Evolutionary conservation across 2,329 filamentous ascomycete genomes (phyloP).

Genomic region (Penicillium nordicum): DNA sequence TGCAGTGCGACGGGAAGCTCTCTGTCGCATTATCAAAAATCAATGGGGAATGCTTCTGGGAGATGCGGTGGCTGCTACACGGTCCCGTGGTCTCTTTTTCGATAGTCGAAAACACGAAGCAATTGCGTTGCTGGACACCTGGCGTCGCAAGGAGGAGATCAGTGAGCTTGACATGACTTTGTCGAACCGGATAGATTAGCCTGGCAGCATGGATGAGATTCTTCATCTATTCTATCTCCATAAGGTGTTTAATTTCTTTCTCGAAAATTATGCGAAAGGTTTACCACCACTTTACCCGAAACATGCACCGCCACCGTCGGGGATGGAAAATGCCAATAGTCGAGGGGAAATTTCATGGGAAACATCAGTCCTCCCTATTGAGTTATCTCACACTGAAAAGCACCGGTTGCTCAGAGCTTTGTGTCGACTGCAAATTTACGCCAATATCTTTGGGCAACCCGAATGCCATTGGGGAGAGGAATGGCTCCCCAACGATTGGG

Average conservation of each 20-base stretch:
- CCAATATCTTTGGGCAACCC: constrained; percentile 13
- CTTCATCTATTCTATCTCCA: constrained; percentile 7
- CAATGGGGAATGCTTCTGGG: not conserved
- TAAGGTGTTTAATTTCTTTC: constrained; percentile 2
- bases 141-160: constrained; percentile 19
- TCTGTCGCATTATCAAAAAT: not conserved
- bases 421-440: constrained; percentile 18
- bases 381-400: constrained; percentile 10
- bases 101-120: constrained; percentile 6
- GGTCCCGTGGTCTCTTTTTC: constrained; percentile 13
- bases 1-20: constrained; percentile 2
- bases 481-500: too few species aligned
- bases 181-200: not conserved
- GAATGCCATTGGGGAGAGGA: not conserved
- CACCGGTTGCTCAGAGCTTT: constrained; percentile 14
- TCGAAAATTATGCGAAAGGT: constrained; percentile 3
- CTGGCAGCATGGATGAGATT: constrained; percentile 4
- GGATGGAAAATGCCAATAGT: not conserved
- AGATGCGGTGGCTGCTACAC: constrained; percentile 20
- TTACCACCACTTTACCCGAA: not conserved
- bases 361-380: constrained; percentile 1
- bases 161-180: not conserved
- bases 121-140: constrained; percentile 16
- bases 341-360: not conserved
- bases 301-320: not conserved